Percentiles rank a stretch among this genome's conserved stretches.
These are phyloP conservation scores for Heteromeles arbutifolia DNA, from an alignment of 306 rosid genomes.

Conservation along the genomic window DNA sequence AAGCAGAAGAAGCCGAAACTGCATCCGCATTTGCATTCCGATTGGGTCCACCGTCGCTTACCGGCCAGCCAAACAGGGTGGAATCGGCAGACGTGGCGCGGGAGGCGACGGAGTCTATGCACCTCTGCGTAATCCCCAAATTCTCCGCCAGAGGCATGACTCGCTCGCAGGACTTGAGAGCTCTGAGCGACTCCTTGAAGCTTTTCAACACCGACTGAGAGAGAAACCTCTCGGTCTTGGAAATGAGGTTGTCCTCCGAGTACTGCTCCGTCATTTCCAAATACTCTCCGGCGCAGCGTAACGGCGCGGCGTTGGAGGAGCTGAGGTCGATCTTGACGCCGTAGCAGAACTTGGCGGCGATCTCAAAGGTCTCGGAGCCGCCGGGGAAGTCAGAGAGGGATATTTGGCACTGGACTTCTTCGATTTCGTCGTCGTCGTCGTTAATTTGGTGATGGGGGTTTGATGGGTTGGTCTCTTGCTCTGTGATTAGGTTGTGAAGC, in stretches of 20 bases:
- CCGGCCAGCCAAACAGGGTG: slow-evolving; percentile 80
- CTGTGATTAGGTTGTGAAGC: slow-evolving; percentile 58
- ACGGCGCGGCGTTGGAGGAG: slow-evolving; percentile 70
- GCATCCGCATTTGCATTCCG: not conserved
- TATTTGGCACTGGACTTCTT: slow-evolving; percentile 63
- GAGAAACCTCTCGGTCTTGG: slow-evolving; percentile 68
- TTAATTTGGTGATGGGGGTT: not conserved
- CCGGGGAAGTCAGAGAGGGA: slow-evolving; percentile 68
- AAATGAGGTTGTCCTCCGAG: slow-evolving; percentile 78
- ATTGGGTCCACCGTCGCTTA: slow-evolving; percentile 21
- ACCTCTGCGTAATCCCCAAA: slow-evolving; percentile 57
- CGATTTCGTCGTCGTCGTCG: slow-evolving; percentile 37
- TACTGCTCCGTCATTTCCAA: slow-evolving; percentile 88
- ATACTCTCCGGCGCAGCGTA: slow-evolving; percentile 94
- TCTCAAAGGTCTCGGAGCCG: slow-evolving; percentile 75
- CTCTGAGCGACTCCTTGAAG: slow-evolving; percentile 61
- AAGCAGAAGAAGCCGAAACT: slow-evolving; percentile 3
- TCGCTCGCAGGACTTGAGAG: slow-evolving; percentile 72
- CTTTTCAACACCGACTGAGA: slow-evolving; percentile 62
- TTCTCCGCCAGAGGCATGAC: slow-evolving; percentile 56
- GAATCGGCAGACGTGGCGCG: slow-evolving; percentile 70
- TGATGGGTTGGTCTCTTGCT: slow-evolving; percentile 52
- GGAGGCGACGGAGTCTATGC: slow-evolving; percentile 54
- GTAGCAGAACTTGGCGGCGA: slow-evolving; percentile 89
- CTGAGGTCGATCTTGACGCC: slow-evolving; percentile 79